Evolutionary conservation across 164 flowering plant species (phyloP).

Genomic region (Annona cherimola): DNA sequence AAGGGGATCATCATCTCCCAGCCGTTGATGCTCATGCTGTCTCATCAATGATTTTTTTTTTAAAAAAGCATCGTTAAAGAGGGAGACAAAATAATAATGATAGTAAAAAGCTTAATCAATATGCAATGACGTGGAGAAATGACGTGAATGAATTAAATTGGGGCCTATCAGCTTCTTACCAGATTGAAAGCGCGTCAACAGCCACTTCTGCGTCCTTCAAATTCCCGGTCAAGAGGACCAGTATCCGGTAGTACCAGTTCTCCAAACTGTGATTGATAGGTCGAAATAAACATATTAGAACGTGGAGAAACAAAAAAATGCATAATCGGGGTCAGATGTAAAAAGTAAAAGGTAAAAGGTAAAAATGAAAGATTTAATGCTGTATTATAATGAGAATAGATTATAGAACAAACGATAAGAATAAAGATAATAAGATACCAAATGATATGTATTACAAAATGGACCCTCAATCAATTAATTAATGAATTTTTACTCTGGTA

Average conservation of each 20-base stretch:
- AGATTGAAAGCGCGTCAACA: conserved; percentile 59
- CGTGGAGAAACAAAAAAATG: too few species aligned
- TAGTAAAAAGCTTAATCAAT: too few species aligned
- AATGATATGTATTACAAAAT: background rate
- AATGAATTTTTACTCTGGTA: too few species aligned
- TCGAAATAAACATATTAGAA: background rate
- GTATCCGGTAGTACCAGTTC: conserved; percentile 63
- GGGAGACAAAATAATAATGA: too few species aligned
- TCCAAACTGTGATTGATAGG: conserved; percentile 39
- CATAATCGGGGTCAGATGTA: too few species aligned
- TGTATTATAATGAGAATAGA: background rate
- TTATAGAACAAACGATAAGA: background rate
- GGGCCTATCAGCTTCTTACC: conserved; percentile 24
- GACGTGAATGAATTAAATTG: background rate
- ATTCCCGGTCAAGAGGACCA: conserved; percentile 58
- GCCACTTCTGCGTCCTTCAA: conserved; percentile 49
- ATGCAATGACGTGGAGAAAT: too few species aligned
- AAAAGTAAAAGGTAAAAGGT: too few species aligned
- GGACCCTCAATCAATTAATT: background rate
- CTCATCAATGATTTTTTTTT: background rate
- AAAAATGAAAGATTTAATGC: too few species aligned
- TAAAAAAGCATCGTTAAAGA: background rate
- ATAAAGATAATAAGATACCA: background rate
- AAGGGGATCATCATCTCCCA: conserved; percentile 76
- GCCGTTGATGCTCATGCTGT: conserved; percentile 54